Base-by-base conservation (phyloP, 2,329 filamentous ascomycete species). In the Fusarium stilboides region DNA sequence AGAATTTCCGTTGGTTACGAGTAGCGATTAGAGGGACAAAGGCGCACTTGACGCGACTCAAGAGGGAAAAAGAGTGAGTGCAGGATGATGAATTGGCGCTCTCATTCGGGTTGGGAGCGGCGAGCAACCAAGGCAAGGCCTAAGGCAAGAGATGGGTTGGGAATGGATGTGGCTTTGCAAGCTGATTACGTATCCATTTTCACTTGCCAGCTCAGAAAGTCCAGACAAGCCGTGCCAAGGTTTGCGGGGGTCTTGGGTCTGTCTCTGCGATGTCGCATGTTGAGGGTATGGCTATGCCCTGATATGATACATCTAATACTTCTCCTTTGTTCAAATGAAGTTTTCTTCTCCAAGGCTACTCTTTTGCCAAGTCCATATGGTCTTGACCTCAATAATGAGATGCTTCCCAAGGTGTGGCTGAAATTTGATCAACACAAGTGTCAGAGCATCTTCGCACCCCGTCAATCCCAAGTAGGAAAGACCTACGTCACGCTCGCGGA, bases 161-260 rank as follows among this genome's bases (percentile, higher is more conserved):
- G 49, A 50, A 31, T 22, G 28, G 52, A 45, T 68, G 67, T 70
- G 67, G 67, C 67, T 63, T 62, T 67, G 67, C 67, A 59, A 37
- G 57, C 52, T 69, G 62, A 70, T 70, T 70, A 70, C 67, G 67
- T 70, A 70, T 70, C 45, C 66, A 63, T 69, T 70, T 67, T 54
- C 52, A 70, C 61, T 58, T 58, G 52, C 57, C 56, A 69, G 44
- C 66, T 17, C 52, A 69, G 52, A 65, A 37, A 40, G 43, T 45
- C 47, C 33, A 43, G 42, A 43, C 46, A 63, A 69, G 51, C 51
- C 49, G 47, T 53, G 57, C 66, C 66, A 70, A 70, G 66, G 34
- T 59, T 68, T 70, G 67, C 57, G 67, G 62, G 57, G 67, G 28
- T 57, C 44, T 62, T 56, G 44, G 19, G 22, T 53, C 37, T 65